Conservation (phyloP, 1,284 basidiomycete genomes). For the Leccinum brunneo-olivaceum region DNA sequence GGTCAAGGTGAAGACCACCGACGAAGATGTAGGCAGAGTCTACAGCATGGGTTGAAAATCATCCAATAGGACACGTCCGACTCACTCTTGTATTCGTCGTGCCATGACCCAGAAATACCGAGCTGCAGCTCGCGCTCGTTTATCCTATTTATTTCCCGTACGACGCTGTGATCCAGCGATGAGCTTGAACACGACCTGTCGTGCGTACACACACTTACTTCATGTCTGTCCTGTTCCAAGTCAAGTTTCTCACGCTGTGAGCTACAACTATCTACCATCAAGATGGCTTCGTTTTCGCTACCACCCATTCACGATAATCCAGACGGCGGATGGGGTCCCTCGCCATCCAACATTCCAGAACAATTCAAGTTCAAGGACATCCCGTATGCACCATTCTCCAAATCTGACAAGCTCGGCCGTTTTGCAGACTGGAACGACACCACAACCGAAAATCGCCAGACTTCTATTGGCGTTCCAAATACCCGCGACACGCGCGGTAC, state of each 20-base stretch:
- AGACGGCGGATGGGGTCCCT: conserved; percentile 80
- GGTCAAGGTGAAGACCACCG: conserved; percentile 77
- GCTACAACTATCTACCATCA: conserved; percentile 10
- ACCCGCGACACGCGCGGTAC: conserved; percentile 45
- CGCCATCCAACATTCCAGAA: conserved; percentile 64
- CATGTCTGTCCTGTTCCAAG: conserved; percentile 39
- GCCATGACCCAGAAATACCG: conserved; percentile 80
- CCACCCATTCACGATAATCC: conserved; percentile 76
- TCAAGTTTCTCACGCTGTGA: conserved; percentile 41
- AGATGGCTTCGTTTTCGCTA: conserved; percentile 70
- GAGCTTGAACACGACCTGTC: conserved; percentile 5
- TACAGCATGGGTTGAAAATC: conserved; percentile 22
- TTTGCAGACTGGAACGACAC: conserved; percentile 97
- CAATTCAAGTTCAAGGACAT: conserved; percentile 87
- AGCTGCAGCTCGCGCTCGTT: conserved; percentile 90
- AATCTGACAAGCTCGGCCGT: conserved; percentile 95
- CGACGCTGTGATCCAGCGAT: conserved; percentile 52
- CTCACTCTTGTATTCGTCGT: conserved; percentile 88
- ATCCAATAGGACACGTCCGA: not conserved
- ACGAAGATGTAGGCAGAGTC: conserved; percentile 95
- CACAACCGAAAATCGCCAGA: conserved; percentile 57
- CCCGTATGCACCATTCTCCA: conserved; percentile 95
- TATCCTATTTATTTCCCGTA: conserved; percentile 89
- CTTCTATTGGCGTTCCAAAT: conserved; percentile 43
- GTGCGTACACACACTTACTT: conserved; percentile 46